Evolutionary conservation across 139 green algal species (phyloP), one percentile per base, ranked within the genome.

Genomic region (Mesotaenium endlicherianum): DNA sequence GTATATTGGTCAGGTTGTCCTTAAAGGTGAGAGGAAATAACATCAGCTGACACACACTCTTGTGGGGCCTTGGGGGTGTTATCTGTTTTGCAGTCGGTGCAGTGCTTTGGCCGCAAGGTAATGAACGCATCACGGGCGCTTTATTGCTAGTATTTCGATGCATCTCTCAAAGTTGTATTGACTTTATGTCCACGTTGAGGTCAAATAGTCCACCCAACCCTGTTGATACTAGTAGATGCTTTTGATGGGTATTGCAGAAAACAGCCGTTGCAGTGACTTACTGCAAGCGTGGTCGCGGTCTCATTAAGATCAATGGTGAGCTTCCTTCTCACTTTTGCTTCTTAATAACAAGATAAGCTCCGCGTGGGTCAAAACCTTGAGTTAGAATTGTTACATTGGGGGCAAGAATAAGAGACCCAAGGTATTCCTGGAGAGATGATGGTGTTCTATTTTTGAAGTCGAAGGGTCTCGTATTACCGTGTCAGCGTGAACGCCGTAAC

Each of bases 261-360:
- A 97, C 93, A 81, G 93, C 95, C 34, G 96, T 98, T 44, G 96
- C 96, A 17, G 95, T 99, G 41, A 96, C 95, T 31, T 93, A 96
- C 81, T 93, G 92, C 87, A 98, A 98, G 92, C 88, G 92, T 30
- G 96, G 96, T 45, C 95, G 92, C 81, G 96, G 96, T 60, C 89
- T 98, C 47, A 88, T 99, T 57, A 97, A 97, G 88, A 91, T 98
- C 41, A 99, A 98, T 87, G 96, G 95, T 97, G 74, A 68, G 88
- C 49, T 6, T 44, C 14, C 60, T 14, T 72, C 11, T n/a, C 5
- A 72, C 41, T 6, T 72, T 5, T 6, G 6, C 6, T 72, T 72
- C 6, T 6, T 14, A 5, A 14, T 26, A 26, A 64, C 53, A 64
- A 64, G 53, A 26, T 64, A 20, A 34, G n/a, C n/a, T n/a, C n/a